Conservation (phyloP, 495 filamentous ascomycete species). For the Evansstolkia leycettana region DNA sequence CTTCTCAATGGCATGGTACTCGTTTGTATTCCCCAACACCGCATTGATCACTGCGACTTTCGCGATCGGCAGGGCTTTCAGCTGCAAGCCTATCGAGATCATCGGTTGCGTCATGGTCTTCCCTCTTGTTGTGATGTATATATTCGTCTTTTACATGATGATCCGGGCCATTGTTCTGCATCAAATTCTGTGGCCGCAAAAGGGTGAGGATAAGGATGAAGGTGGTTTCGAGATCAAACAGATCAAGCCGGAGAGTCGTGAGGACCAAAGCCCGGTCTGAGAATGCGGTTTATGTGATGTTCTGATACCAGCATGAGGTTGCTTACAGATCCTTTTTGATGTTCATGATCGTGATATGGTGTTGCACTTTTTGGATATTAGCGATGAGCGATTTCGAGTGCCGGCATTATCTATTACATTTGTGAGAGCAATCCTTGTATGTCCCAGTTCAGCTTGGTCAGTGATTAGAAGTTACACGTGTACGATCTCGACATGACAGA, state of each 20-base stretch:
- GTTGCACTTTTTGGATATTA: too few species aligned
- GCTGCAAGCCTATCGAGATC: constrained; percentile 47
- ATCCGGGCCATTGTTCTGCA: constrained; percentile 48
- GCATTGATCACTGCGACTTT: constrained; percentile 63
- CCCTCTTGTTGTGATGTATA: constrained; percentile 54
- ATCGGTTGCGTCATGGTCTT: constrained; percentile 54
- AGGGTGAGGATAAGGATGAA: constrained; percentile 51
- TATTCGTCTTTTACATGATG: constrained; percentile 60
- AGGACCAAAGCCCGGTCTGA: not conserved
- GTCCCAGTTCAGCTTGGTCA: too few species aligned
- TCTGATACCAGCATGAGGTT: too few species aligned
- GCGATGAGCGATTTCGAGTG: too few species aligned
- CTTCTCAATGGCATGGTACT: constrained; percentile 84
- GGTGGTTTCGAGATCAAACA: constrained; percentile 40
- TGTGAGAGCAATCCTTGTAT: too few species aligned
- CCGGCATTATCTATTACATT: too few species aligned
- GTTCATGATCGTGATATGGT: too few species aligned
- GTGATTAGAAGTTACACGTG: too few species aligned
- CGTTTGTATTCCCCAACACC: constrained; percentile 81
- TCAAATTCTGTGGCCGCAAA: constrained; percentile 63
- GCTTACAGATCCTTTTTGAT: too few species aligned
- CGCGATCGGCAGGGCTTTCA: constrained; percentile 54
- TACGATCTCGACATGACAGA: too few species aligned
- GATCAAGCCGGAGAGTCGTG: constrained; percentile 11
- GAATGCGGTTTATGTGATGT: too few species aligned